Evolutionary conservation across 305 asterid genomes (phyloP), one percentile per base, ranked within the genome.

Genomic region (Fraxinus albicans): DNA sequence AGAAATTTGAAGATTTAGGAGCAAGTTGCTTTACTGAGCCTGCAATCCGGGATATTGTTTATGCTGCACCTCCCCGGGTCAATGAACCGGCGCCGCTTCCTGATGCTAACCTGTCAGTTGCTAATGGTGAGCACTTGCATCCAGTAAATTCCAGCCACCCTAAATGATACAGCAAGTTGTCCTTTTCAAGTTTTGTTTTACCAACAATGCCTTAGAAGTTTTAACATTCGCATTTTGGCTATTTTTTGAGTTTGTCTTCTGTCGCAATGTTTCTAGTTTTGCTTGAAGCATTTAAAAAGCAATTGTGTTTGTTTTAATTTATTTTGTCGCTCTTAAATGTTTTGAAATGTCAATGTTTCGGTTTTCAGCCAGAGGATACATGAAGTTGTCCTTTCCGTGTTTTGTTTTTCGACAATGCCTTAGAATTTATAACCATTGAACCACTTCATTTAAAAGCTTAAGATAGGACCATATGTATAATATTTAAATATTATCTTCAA

Each of bases 21-120:
- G 83, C 85, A 50, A 92, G 98, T 88, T 93, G 98, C 88, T 97
- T 97, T 84, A 86, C 91, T 2, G 95, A 92, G 78, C 93, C 98
- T 79, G 87, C 92, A 81, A 86, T 92, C 50, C 92, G 93, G 74
- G 98, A 94, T 83, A 87, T 95, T 79, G 86, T 95, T 65, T 91
- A 82, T 88, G 98, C 99, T 74, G 77, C 94, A 44, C 97, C 98
- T 77, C 97, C 95, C 86, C 90, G 70, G 33, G 86, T 91, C 81
- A 78, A 88, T 42, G 95, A 90, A 80, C 84, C 87, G 17, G 95
- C 90, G 88, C 79, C 93, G 82, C 88, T 89, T 79, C 73, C 90
- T 33, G 86, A 92, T 86, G 82, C 83, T 77, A 82, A 84, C 77
- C 55, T 77, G 73, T 81, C 89, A 81, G 75, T 81, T 83, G 77